Percentiles rank a stretch among this genome's conserved stretches.
Conservation (phyloP, 75 land plant species). For the Pinus taeda region DNA sequence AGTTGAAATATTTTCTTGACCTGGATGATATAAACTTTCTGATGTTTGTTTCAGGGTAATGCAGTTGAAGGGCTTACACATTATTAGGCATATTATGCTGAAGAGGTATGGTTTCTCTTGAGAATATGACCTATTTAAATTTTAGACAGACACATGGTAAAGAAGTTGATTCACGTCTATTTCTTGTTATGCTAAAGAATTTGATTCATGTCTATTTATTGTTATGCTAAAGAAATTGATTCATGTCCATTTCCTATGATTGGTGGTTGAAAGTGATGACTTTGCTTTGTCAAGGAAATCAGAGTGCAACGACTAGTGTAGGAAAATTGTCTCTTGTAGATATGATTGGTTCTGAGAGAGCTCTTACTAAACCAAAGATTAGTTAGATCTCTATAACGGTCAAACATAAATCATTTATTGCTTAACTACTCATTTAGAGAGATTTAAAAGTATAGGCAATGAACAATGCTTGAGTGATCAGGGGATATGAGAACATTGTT, state of each 20-base stretch:
- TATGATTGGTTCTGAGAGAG: slow-evolving; percentile 8
- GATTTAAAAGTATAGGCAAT: too few relatives aligned
- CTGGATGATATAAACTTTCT: neutral
- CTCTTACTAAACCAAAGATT: neutral
- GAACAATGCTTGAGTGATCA: slow-evolving; percentile 20
- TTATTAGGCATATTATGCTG: slow-evolving; percentile 7
- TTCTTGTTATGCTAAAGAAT: too few relatives aligned
- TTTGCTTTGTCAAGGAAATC: neutral
- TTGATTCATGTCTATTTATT: too few relatives aligned
- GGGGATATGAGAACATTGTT: slow-evolving; percentile 32
- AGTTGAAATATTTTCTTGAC: neutral
- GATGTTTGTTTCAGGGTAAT: slow-evolving; percentile 9
- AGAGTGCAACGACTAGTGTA: too few relatives aligned
- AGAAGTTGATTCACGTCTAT: too few relatives aligned
- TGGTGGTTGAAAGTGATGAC: slow-evolving; percentile 16
- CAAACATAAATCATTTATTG: too few relatives aligned
- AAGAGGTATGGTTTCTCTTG: slow-evolving; percentile 16
- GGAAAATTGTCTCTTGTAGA: neutral
- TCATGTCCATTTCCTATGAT: neutral
- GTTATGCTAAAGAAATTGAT: too few relatives aligned
- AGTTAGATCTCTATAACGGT: slow-evolving; percentile 4
- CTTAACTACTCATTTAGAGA: too few relatives aligned
- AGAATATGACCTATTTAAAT: neutral
- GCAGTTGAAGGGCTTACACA: slow-evolving; percentile 15
- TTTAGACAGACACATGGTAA: neutral